These are phyloP conservation scores for Bruguiera parviflora DNA, from an alignment of 345 rosid species.

Conservation along the genomic window DNA sequence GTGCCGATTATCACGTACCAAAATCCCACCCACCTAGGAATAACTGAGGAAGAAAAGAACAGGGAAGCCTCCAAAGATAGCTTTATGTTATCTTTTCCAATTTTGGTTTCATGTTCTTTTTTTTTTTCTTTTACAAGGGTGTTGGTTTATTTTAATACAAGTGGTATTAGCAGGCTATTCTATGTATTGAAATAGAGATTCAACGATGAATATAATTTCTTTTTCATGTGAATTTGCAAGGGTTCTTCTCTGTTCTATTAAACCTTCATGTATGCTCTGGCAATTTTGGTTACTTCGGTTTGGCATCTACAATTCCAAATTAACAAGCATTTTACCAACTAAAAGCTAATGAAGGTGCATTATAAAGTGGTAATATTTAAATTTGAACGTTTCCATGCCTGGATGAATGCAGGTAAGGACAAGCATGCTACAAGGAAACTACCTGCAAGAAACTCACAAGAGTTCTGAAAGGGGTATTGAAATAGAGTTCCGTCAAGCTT, in stretches of 20 bases:
- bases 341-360: too few species aligned
- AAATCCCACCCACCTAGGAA: constrained; percentile 53
- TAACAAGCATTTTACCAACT: too few species aligned
- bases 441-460: neutral
- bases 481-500: too few species aligned
- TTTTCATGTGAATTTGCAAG: too few species aligned
- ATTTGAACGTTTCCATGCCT: constrained; percentile 1
- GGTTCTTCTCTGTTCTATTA: too few species aligned
- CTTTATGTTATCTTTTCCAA: constrained; percentile 10
- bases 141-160: constrained; percentile 14
- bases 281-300: too few species aligned
- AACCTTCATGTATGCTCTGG: too few species aligned
- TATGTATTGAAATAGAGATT: constrained; percentile 20
- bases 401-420: constrained; percentile 14
- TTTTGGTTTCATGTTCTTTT: constrained; percentile 11
- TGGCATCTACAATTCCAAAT: too few species aligned
- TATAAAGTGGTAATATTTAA: neutral
- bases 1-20: constrained; percentile 51
- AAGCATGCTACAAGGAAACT: neutral
- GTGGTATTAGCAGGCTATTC: constrained; percentile 25
- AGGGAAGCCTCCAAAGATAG: constrained; percentile 7
- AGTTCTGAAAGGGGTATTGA: neutral
- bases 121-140: neutral
- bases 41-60: constrained; percentile 31
- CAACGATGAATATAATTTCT: too few species aligned